Evolutionary conservation across 768 basidiomycete species (phyloP).

Genomic region (Mycena venus): DNA sequence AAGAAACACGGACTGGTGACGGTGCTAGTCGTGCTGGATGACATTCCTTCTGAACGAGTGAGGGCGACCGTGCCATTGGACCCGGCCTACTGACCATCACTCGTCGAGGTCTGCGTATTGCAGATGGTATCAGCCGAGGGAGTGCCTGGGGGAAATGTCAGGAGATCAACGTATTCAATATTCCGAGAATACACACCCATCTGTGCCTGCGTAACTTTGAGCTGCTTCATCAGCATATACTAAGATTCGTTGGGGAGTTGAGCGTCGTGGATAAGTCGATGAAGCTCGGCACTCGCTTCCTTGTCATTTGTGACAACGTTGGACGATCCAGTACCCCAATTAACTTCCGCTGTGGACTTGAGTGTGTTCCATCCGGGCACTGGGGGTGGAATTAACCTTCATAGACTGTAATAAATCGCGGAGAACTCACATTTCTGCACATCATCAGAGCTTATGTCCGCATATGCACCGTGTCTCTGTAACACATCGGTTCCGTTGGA

Average conservation of each 20-base stretch:
- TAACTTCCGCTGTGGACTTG: constrained; percentile 11
- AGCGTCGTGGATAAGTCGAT: too few species aligned
- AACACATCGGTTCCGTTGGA: too few species aligned
- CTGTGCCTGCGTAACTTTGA: neutral
- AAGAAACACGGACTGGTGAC: neutral
- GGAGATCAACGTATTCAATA: too few species aligned
- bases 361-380: constrained; percentile 26
- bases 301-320: constrained; percentile 29
- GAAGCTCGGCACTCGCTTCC: too few species aligned
- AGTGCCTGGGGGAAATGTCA: neutral
- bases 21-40: constrained; percentile 4
- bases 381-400: neutral
- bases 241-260: too few species aligned
- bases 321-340: constrained; percentile 21
- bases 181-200: neutral
- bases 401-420: too few species aligned
- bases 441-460: constrained; percentile 7
- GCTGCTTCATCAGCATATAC: neutral
- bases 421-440: constrained; percentile 4
- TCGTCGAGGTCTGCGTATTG: neutral
- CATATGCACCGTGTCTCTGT: neutral
- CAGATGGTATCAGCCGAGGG: neutral
- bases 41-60: neutral
- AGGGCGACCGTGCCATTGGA: constrained; percentile 15
- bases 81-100: constrained; percentile 3